Evolutionary conservation across 768 basidiomycete genomes (phyloP), one percentile per base, ranked within the genome.

Genomic region (Tulasnella sp.): DNA sequence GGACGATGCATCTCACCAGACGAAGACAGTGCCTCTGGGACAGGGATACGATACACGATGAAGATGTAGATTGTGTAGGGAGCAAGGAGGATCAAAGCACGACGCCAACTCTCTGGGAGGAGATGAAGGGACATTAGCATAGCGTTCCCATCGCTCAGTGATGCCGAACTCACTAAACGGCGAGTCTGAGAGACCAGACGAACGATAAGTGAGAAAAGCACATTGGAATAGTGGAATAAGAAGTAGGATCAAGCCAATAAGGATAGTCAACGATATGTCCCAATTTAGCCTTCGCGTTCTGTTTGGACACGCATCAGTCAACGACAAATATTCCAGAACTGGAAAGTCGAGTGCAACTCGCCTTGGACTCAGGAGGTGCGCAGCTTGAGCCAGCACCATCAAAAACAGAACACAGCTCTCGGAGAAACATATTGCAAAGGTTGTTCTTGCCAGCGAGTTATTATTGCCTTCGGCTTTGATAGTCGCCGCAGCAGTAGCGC

Each of bases 321-420:
- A 25, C 22, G 3, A 64, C 58, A 6, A 34, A 64, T 29, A 29
- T 64, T 31, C 31, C 40, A 4, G 71, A 34, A 52, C 68, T 31
- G 37, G 68, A 12, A 42, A 6, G 37, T 17, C 17, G 19, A 31
- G n/a, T n/a, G 37, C 17, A 70, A 85, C 90, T 76, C 69, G 93
- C 91, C 82, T 81, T 14, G 89, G 80, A 42, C 86, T 83, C 45
- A 93, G 84, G 0, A 89, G 58, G 52, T 86, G 84, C 68, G 89
- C 72, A 2, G 87, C 91, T 82, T 95, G 93, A n/a, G 88, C 86
- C 82, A 94, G 87, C 6, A 94, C 84, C 75, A 94, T 84, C 15
- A 89, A 78, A 79, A 94, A 94, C 77, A 94, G 83, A 79, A 88
- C 87, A 78, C 89, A 90, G 72, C 90, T 88, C 82, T 94, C 93